Evolutionary conservation across 106 monocot genomes (phyloP).

Genomic region (Gastrodia elata): DNA sequence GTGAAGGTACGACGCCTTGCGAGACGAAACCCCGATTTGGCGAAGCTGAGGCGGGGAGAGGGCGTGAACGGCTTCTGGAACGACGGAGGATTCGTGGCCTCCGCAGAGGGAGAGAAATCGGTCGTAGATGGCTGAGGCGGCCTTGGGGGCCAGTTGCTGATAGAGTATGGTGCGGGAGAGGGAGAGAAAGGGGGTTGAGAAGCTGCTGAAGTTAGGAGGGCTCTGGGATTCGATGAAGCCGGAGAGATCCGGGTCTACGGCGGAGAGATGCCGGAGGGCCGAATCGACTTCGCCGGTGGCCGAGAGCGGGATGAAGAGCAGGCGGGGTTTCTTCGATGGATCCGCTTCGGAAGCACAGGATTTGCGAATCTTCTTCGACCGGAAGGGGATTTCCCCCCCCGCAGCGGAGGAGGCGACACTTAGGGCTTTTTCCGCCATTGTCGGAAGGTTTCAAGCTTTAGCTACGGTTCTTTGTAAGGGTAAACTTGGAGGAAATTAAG

Average conservation of each 20-base stretch:
- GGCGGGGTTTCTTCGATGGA: background rate
- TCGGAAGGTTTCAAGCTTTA: too few species aligned
- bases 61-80: conserved; percentile 27
- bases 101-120: conserved; percentile 58
- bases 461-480: too few species aligned
- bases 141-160: conserved; percentile 69
- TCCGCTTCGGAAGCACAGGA: background rate
- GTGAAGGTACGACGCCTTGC: conserved; percentile 60
- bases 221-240: conserved; percentile 31
- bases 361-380: conserved; percentile 17
- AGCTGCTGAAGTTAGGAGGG: conserved; percentile 28
- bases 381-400: background rate
- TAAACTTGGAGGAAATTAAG: too few species aligned
- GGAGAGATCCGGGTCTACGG: conserved; percentile 17
- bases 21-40: conserved; percentile 44
- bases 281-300: conserved; percentile 12
- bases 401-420: background rate
- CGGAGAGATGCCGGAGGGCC: conserved; percentile 14
- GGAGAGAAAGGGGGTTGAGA: conserved; percentile 54
- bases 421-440: background rate
- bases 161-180: conserved; percentile 63
- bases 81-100: conserved; percentile 20
- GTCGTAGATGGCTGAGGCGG: conserved; percentile 53
- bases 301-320: conserved; percentile 3
- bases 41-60: conserved; percentile 39